Base-by-base conservation (phyloP, 2,329 filamentous ascomycete species). In the Plectosphaerella sp. region DNA sequence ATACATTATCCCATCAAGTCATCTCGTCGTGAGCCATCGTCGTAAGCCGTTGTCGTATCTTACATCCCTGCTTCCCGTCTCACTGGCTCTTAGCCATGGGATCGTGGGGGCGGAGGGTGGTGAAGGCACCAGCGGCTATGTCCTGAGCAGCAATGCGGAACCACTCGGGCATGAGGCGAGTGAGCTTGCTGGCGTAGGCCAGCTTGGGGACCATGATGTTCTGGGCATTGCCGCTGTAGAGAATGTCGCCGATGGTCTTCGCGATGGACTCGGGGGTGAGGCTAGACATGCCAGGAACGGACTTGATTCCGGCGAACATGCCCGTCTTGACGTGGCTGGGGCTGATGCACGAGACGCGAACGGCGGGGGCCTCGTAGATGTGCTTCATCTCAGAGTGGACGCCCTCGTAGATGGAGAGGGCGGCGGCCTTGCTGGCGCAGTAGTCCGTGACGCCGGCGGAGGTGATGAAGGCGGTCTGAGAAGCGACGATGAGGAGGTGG, bases 361-460 rank as follows among this genome's bases (percentile, higher is more conserved):
- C 77, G 45, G 72, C 73, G 0, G 74, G 76, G 3, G 81, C 81
- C 24, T 76, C 72, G 59, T 84, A 82, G 11, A 73, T 64, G 6
- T 74, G 76, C 37, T 68, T 69, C 37, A 83, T 60, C 60, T 83
- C 79, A 1, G 72, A 67, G 1, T 72, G 66, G 1, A 82, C 63
- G 0, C 72, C 83, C 62, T 87, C 83, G 60, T 86, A 82, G 66
- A 87, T 81, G 10, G 77, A 66, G 1, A 83, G 61, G 1, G 80
- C 75, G 0, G 80, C 82, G 2, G 81, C 72, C 67, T 87, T 87
- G 49, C 72, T 76, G 3, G 78, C 73, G 0, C 71, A 70, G 65
- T 87, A 87, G 63, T 86, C 81, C 10, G 81, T 76, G 69, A 85
- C 76, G 51, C 72, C 73, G 1, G 81, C 77, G 0, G 78, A 74